phyloP scores from a whole-genome alignment of 192 early-diverging fungal genomes.

The Gonapodya prolifera region DNA sequence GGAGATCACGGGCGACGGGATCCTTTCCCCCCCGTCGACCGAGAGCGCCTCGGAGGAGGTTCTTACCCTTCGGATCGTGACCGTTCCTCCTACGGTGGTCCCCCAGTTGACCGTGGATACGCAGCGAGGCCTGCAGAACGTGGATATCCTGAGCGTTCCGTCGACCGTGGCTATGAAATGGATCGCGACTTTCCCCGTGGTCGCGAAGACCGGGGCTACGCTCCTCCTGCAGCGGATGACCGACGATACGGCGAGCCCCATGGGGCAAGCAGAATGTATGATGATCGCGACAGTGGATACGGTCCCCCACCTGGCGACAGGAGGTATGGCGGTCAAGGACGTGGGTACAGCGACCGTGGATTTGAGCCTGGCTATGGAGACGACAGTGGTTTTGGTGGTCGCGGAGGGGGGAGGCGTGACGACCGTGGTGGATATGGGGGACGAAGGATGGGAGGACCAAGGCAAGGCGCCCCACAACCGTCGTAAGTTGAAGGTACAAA shows the following conservation, averaged over 20 bases:
- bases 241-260: not conserved
- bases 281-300: not conserved
- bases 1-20: not conserved
- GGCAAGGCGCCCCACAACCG: not conserved
- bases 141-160: not conserved
- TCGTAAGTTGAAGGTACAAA: not conserved
- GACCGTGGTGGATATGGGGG: conserved; percentile 30
- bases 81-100: not conserved
- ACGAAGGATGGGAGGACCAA: conserved; percentile 12
- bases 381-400: not conserved
- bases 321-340: conserved; percentile 8
- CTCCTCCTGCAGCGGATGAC: not conserved
- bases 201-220: not conserved
- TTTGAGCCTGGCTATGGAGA: too few relatives aligned
- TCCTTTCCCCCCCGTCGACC: not conserved
- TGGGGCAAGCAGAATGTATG: not conserved
- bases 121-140: not conserved
- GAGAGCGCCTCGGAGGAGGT: not conserved
- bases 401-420: too few relatives aligned
- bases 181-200: not conserved
- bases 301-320: conserved; percentile 4
- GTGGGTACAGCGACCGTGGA: conserved; percentile 22
- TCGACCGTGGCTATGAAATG: not conserved
- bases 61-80: not conserved
- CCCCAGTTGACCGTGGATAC: not conserved